Conservation (phyloP, 768 basidiomycete species). For the Termitomyces sp. region DNA sequence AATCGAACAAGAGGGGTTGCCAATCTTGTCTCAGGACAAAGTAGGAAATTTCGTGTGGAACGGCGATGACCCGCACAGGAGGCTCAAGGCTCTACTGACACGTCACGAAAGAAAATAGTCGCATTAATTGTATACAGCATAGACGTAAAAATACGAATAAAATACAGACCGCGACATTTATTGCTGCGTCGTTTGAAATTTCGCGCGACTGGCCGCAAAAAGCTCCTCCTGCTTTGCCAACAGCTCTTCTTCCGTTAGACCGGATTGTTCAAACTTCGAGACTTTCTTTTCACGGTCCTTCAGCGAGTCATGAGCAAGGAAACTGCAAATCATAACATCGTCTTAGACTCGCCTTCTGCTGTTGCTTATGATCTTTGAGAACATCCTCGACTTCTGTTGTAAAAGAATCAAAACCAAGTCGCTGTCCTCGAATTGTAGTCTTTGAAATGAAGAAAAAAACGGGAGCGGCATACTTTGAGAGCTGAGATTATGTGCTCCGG, state of each 20-base stretch:
- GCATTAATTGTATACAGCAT: conserved; percentile 30
- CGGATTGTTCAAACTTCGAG: conserved; percentile 83
- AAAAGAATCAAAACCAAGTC: conserved; percentile 90
- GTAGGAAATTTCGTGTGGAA: conserved; percentile 53
- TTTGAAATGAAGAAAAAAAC: conserved; percentile 1
- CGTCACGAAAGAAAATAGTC: conserved; percentile 28
- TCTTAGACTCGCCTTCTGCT: conserved; percentile 66
- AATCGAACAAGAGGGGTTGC: conserved; percentile 80
- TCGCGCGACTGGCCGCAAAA: conserved; percentile 88
- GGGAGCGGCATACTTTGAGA: conserved; percentile 56
- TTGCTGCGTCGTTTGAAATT: conserved; percentile 61
- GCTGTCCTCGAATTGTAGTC: conserved; percentile 35
- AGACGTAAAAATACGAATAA: conserved; percentile 19
- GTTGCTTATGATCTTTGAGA: conserved; percentile 93
- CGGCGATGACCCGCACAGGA: conserved; percentile 51
- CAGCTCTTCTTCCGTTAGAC: conserved; percentile 88
- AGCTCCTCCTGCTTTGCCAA: conserved; percentile 82
- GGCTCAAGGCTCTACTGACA: conserved; percentile 48
- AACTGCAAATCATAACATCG: background rate
- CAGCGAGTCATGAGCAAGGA: conserved; percentile 2
- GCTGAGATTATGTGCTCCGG: conserved; percentile 95
- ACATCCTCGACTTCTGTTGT: conserved; percentile 88
- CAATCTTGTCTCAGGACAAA: conserved; percentile 32
- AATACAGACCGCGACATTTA: conserved; percentile 20
- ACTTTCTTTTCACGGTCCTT: conserved; percentile 91